phyloP scores from a whole-genome alignment of 1,284 basidiomycete genomes.

The Chiua sp. region DNA sequence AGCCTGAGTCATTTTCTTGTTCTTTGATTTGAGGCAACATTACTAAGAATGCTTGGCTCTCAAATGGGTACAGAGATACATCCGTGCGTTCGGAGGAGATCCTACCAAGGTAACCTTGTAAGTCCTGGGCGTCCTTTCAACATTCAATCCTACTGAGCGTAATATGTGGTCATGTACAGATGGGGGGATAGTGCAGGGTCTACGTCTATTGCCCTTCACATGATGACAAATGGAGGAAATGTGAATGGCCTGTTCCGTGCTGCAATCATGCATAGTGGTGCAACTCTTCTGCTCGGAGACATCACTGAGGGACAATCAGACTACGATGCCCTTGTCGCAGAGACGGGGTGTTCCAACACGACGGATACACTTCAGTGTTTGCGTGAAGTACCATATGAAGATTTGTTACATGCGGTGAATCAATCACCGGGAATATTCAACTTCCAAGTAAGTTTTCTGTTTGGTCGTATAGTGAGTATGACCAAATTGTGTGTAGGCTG shows the following conservation, averaged over 20 bases:
- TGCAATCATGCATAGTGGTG: slow-evolving; percentile 41
- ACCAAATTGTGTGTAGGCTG: too few species aligned
- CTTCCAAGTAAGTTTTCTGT: slow-evolving; percentile 1
- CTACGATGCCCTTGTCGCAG: slow-evolving; percentile 29
- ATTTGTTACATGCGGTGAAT: slow-evolving; percentile 17
- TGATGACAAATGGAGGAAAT: slow-evolving; percentile 21
- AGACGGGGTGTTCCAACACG: slow-evolving; percentile 23
- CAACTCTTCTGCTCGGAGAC: slow-evolving; percentile 25
- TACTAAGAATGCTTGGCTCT: slow-evolving; percentile 49
- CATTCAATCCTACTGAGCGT: too few species aligned
- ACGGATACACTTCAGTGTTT: slow-evolving; percentile 39
- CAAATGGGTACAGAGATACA: slow-evolving; percentile 53
- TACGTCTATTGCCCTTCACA: slow-evolving; percentile 36
- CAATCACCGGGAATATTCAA: slow-evolving; percentile 24
- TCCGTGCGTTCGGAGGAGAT: slow-evolving; percentile 46
- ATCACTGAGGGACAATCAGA: slow-evolving; percentile 29
- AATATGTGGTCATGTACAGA: slow-evolving; percentile 17
- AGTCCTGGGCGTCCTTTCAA: too few species aligned
- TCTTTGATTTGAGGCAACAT: too few species aligned
- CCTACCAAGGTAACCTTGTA: slow-evolving; percentile 41
- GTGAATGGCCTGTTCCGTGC: slow-evolving; percentile 36
- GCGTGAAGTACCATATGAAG: slow-evolving; percentile 32
- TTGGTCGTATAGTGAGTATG: too few species aligned
- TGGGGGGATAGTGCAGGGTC: slow-evolving; percentile 41
- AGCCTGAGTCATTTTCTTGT: too few species aligned